Evolutionary conservation across 2,329 filamentous ascomycete species (phyloP).

Genomic region (Neonectria hederae): DNA sequence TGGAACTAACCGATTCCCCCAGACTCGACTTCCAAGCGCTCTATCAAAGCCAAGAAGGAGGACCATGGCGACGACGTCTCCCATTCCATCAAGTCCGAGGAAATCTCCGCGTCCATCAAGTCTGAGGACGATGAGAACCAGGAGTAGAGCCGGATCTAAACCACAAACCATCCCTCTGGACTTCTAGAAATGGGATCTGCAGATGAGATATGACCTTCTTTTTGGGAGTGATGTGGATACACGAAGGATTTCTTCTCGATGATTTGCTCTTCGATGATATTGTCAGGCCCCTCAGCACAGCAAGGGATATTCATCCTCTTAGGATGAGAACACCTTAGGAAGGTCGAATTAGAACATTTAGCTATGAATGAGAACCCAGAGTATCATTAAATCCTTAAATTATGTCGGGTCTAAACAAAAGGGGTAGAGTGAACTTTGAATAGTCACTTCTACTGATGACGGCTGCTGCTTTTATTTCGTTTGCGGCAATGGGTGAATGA

Average conservation of each 20-base stretch:
- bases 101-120: background rate
- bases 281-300: background rate
- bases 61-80: slow-evolving; percentile 22
- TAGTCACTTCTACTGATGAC: background rate
- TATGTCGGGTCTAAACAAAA: background rate
- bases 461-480: background rate
- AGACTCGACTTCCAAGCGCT: slow-evolving; percentile 25
- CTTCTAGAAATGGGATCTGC: background rate
- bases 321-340: background rate
- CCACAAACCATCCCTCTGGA: background rate
- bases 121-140: background rate
- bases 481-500: background rate
- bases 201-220: background rate
- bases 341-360: background rate
- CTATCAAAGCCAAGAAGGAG: slow-evolving; percentile 31
- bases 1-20: slow-evolving; percentile 12
- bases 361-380: background rate
- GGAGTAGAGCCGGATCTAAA: background rate
- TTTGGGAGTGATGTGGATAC: slow-evolving; percentile 4
- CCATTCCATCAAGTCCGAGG: slow-evolving; percentile 15
- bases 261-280: background rate
- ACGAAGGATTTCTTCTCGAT: background rate
- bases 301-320: background rate
- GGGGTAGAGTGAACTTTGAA: no score
- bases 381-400: background rate